phyloP scores from a whole-genome alignment of 257 asterid genomes.

The Solanum rostratum region DNA sequence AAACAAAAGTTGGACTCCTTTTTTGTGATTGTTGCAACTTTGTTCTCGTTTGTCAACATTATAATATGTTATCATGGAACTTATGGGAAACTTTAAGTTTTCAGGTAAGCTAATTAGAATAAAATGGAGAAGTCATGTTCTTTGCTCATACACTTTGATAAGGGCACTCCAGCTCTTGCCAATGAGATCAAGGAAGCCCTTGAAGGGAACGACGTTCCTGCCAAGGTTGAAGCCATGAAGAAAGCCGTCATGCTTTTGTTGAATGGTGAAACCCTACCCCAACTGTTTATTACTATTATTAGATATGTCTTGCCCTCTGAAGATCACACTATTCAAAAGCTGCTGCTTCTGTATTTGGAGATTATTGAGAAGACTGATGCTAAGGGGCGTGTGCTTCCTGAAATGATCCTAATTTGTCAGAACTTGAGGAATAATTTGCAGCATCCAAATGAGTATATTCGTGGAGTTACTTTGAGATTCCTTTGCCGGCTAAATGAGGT shows the following conservation, averaged over 20 bases:
- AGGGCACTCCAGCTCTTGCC: constrained; percentile 79
- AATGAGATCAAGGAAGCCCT: constrained; percentile 95
- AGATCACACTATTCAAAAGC: constrained; percentile 81
- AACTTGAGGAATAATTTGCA: constrained; percentile 76
- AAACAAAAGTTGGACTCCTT: neutral
- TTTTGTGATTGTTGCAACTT: neutral
- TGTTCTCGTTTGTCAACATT: neutral
- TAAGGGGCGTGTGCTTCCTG: constrained; percentile 72
- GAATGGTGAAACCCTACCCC: constrained; percentile 86
- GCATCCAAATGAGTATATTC: constrained; percentile 89
- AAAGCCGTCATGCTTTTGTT: constrained; percentile 85
- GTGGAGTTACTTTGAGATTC: constrained; percentile 84
- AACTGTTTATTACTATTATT: constrained; percentile 69
- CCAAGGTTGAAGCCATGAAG: constrained; percentile 81
- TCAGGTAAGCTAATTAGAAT: constrained; percentile 14
- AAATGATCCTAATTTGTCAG: constrained; percentile 91
- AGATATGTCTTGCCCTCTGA: constrained; percentile 87
- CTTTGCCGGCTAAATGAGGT: constrained; percentile 85
- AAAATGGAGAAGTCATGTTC: constrained; percentile 87
- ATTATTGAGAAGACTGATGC: constrained; percentile 80
- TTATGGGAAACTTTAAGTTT: neutral
- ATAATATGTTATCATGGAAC: neutral
- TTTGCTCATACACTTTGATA: constrained; percentile 73
- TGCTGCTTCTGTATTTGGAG: constrained; percentile 67
- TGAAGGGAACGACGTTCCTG: constrained; percentile 65